Evolutionary conservation across 257 asterid species (phyloP).

Genomic region (Lavandula angustifolia): DNA sequence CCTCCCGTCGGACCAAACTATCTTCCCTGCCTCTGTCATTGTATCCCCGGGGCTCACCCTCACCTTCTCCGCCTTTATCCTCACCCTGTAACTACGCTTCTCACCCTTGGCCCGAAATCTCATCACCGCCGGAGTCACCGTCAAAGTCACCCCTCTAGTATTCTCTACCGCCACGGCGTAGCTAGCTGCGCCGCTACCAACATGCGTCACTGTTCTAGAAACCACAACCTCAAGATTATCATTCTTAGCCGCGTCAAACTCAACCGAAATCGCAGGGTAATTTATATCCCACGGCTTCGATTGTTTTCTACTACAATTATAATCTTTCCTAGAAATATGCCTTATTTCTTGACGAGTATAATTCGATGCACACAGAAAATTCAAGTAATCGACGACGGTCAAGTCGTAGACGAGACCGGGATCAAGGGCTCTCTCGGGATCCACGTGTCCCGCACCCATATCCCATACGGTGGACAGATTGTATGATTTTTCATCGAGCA

Average conservation of each 20-base stretch:
- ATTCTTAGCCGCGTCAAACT: slow-evolving; percentile 35
- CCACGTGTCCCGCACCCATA: slow-evolving; percentile 80
- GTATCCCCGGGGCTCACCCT: slow-evolving; percentile 43
- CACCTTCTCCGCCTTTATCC: slow-evolving; percentile 49
- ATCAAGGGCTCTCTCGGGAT: slow-evolving; percentile 69
- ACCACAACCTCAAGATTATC: slow-evolving; percentile 29
- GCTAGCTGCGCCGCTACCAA: slow-evolving; percentile 39
- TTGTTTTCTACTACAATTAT: slow-evolving; percentile 40
- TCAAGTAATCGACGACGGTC: slow-evolving; percentile 45
- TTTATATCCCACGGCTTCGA: slow-evolving; percentile 69
- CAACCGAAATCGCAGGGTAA: slow-evolving; percentile 68
- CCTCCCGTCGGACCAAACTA: slow-evolving; percentile 65
- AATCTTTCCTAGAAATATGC: slow-evolving; percentile 40
- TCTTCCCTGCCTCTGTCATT: slow-evolving; percentile 57
- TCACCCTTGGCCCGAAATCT: slow-evolving; percentile 49
- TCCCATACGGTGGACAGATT: slow-evolving; percentile 54
- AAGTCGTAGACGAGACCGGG: slow-evolving; percentile 84
- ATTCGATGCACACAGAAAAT: slow-evolving; percentile 70
- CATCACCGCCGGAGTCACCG: slow-evolving; percentile 52
- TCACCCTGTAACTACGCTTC: slow-evolving; percentile 47
- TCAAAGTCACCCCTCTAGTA: slow-evolving; percentile 46
- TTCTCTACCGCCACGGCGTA: slow-evolving; percentile 39
- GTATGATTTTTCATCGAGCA: slow-evolving; percentile 64
- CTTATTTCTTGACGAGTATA: slow-evolving; percentile 43
- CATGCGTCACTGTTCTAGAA: slow-evolving; percentile 59